Evolutionary conservation across 257 asterid genomes (phyloP).

Genomic region (Linaria vulgaris): DNA sequence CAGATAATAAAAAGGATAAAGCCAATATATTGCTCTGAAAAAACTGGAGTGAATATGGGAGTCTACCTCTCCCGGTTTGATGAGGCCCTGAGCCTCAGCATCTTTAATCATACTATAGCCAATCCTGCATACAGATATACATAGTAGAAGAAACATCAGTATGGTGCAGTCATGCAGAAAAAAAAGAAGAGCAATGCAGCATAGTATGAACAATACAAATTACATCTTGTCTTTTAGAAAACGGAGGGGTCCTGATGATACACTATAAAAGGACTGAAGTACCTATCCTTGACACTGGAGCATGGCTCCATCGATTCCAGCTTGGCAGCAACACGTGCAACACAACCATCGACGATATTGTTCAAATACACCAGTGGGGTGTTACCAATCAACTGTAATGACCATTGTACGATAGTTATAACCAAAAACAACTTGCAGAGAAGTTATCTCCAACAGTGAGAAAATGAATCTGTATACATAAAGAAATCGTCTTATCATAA

Average conservation of each 20-base stretch:
- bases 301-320: slow-evolving; percentile 48
- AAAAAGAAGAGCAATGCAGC: background rate
- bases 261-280: background rate
- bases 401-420: background rate
- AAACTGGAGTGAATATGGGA: background rate
- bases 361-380: slow-evolving; percentile 49
- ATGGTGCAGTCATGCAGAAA: background rate
- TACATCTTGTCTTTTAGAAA: too few species aligned
- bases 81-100: slow-evolving; percentile 54
- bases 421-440: background rate
- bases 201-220: background rate
- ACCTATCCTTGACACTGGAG: slow-evolving; percentile 55
- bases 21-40: background rate
- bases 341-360: slow-evolving; percentile 47
- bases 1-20: background rate
- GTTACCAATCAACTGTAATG: slow-evolving; percentile 40
- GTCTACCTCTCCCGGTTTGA: slow-evolving; percentile 49
- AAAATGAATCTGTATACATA: too few species aligned
- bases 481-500: slow-evolving; percentile 11
- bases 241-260: background rate
- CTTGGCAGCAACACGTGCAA: slow-evolving; percentile 44
- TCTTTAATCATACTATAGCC: slow-evolving; percentile 55
- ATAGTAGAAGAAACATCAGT: background rate
- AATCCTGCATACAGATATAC: slow-evolving; percentile 32
- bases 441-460: too few species aligned